A percentile compares a stretch with the other conserved stretches of the same genome.
These are phyloP conservation scores for Phytophthora litchii DNA, from an alignment of 352 stramenopile genomes.

Conservation along the genomic window DNA sequence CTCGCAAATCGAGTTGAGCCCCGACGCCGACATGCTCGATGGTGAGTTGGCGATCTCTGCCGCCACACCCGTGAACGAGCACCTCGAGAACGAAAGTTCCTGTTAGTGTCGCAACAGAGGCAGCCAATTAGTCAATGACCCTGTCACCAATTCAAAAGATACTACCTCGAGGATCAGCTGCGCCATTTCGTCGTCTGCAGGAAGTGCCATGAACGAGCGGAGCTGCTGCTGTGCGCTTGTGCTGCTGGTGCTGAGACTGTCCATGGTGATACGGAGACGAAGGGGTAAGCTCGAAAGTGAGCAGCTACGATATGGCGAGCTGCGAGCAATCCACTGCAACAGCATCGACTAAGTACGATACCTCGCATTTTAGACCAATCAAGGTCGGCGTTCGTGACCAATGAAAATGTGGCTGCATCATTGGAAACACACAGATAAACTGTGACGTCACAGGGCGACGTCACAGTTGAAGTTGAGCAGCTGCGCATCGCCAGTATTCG, in stretches of 20 bases:
- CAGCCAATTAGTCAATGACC: slow-evolving; percentile 4
- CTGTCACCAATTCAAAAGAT: background rate
- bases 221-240: slow-evolving; percentile 67
- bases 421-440: background rate
- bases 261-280: slow-evolving; percentile 33
- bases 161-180: slow-evolving; percentile 79
- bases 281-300: slow-evolving; percentile 24
- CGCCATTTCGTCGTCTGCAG: slow-evolving; percentile 73
- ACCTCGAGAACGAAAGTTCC: slow-evolving; percentile 66
- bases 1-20: slow-evolving; percentile 77
- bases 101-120: slow-evolving; percentile 16
- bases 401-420: slow-evolving; percentile 1
- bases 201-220: slow-evolving; percentile 74
- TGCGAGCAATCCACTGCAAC: slow-evolving; percentile 10
- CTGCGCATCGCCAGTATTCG: background rate
- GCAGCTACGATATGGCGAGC: slow-evolving; percentile 28
- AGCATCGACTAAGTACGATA: background rate
- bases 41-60: slow-evolving; percentile 69
- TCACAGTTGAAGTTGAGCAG: slow-evolving; percentile 15
- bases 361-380: background rate
- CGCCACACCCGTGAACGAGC: slow-evolving; percentile 63
- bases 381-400: background rate
- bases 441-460: slow-evolving; percentile 9
- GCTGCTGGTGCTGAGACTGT: slow-evolving; percentile 31
- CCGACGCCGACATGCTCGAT: slow-evolving; percentile 53